phyloP scores from a whole-genome alignment of 2,329 filamentous ascomycete species.

The Fusarium nygamai region DNA sequence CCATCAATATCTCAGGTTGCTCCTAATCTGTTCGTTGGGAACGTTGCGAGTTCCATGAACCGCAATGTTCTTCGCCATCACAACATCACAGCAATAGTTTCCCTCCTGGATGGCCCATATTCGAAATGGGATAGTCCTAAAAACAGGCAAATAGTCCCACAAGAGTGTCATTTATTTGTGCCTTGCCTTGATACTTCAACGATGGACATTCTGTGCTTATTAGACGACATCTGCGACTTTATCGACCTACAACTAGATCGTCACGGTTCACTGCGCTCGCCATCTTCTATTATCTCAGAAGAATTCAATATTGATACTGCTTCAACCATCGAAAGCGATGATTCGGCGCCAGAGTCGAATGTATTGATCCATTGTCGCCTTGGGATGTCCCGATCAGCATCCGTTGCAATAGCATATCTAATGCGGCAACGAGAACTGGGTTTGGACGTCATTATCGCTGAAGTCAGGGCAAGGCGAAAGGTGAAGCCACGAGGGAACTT shows the following conservation, averaged over 20 bases:
- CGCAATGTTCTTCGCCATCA: conserved; percentile 33
- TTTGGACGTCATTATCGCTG: conserved; percentile 25
- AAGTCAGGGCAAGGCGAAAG: conserved; percentile 35
- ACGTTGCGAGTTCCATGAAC: conserved; percentile 37
- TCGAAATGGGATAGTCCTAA: conserved; percentile 31
- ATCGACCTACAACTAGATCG: conserved; percentile 33
- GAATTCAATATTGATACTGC: conserved; percentile 2
- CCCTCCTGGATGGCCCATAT: conserved; percentile 32
- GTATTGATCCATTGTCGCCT: conserved; percentile 50
- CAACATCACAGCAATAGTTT: conserved; percentile 40
- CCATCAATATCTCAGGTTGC: conserved; percentile 36
- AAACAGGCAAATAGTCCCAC: conserved; percentile 35
- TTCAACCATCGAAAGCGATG: conserved; percentile 10
- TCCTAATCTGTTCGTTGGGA: conserved; percentile 39
- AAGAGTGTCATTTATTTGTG: conserved; percentile 37
- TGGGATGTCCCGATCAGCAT: conserved; percentile 47
- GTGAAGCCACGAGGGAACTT: conserved; percentile 46
- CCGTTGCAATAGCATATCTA: conserved; percentile 46
- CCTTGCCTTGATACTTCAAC: conserved; percentile 39
- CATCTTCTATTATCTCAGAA: neutral
- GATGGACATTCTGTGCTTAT: conserved; percentile 37
- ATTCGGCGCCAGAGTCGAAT: conserved; percentile 6
- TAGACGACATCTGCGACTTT: conserved; percentile 42
- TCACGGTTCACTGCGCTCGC: neutral
- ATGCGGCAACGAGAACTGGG: conserved; percentile 42